Base-by-base conservation (phyloP, 2,329 filamentous ascomycete species). In the Domatiomyces globalis region DNA sequence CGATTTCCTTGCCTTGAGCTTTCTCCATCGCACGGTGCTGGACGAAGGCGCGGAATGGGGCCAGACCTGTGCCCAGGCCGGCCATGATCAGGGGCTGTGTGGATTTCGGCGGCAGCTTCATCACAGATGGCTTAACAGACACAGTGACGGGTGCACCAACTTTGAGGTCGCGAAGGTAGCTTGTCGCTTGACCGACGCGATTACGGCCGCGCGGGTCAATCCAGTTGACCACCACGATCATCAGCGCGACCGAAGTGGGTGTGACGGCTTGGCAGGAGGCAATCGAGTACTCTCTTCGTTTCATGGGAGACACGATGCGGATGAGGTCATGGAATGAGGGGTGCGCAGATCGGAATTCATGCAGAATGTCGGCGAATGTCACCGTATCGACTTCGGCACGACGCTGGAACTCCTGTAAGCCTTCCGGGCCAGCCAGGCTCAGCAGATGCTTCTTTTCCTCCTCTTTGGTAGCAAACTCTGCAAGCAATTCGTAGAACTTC, bases 21-120 rank as follows among this genome's bases (percentile, higher is more conserved):
- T 95, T 95, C 67, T 98, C 90, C 80, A 94, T 88, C 48, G 92
- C 92, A 52, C 92, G 90, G 73, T 98, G 92, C 72, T 98, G 92
- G 46, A 96, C 85, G 65, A 98, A 98, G 54, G 92, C 92, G 59
- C 92, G 87, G 87, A 98, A 98, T n/a, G 92, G 92, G 1, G 92
- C 92, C 19, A 98, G 83, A 65, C 92, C 92, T 0, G 92, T 98
- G 57, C 92, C 92, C n/a, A 96, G 84, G 68, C 92, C 92, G 8
- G 92, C 92, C 90, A 98, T 95, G 75, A 98, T 95, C 65, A 98
- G 82, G 43, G 92, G 92, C 46, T 90, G 87, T 39, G 87, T 92
- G 61, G 89, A 83, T 66, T 82, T 84, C 55, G 78, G 71, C 4
- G 92, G 92, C n/a, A 98, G 79, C 73, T 96, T 98, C 92, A 98